Evolutionary conservation across 1,284 basidiomycete genomes (phyloP), one percentile per base, ranked within the genome.

Genomic region (Papiliotrema terrestris): DNA sequence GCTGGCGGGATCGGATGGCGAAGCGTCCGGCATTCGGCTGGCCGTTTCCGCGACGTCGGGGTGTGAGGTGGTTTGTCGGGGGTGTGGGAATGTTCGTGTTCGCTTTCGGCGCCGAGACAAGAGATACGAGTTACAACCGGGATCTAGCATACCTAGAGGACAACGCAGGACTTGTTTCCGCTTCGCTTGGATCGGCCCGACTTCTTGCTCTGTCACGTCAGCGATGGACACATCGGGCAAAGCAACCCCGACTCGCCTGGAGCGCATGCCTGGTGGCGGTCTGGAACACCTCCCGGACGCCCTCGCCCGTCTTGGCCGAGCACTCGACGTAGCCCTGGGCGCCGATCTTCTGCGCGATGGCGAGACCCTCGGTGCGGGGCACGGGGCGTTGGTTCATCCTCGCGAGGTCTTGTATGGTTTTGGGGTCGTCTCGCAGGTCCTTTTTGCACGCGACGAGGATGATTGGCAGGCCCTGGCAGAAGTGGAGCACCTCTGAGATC

Each of bases 381-480:
- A 92, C 87, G 48, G 89, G 89, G 69, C 85, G 81, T 76, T 90
- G 88, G 68, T 83, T 87, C 59, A 87, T 89, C 81, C 87, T 87
- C 66, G 84, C 83, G 54, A 92, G 81, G 75, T 91, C 86, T 55
- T 89, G 86, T 54, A 87, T 84, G 39, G 89, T 88, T 74, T 86
- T 84, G 46, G 82, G 80, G 77, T 91, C 88, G 63, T 85, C 82
- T 67, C 90, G 83, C 54, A 92, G 82, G 78, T 92, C 89, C 80
- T 87, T 92, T 83, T 95, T 95, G 82, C 89, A 93, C 8, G 89
- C 91, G 59, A 95, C 89, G 54, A 95, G 86, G 71, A 94, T 87
- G 79, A 92, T 86, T 53, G 91, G 91, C 42, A 92, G 80, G 57
- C 86, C 86, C 46, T 86, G 82, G 75, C 91, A 94, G 80, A 94